Evolutionary conservation across 108 stramenopile species (phyloP), one percentile per base, ranked within the genome.

Genomic region (Mediolabrus comicus): DNA sequence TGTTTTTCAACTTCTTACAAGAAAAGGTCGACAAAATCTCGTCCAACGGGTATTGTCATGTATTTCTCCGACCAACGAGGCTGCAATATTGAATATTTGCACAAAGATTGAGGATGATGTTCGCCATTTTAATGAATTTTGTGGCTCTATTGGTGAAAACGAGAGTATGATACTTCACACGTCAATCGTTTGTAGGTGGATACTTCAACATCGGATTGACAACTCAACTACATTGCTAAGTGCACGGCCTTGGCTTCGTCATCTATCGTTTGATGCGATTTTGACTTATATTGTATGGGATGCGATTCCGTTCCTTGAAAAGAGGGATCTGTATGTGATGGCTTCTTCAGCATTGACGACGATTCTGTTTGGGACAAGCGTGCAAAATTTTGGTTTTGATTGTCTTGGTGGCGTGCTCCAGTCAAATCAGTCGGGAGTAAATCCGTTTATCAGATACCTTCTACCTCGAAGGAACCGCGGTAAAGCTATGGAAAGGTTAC

Each of bases 261-360:
- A 94, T 53, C 29, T 94, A 63, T 71, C 75, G n/a, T 86, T 86
- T 78, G 93, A 94, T 69, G 81, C 84, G 8, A 82, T 84, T 29
- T 41, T 92, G 17, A 72, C 87, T 5, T 94, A 88, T 65, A 41
- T 87, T 9, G 49, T 90, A 4, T 94, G 93, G 93, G 93, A 94
- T 63, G 64, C 76, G 13, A 80, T 90, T 12, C 82, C 82, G 0
- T 70, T 87, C 39, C 53, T 94, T 14, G 93, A 94, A 59, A 72
- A 80, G 4, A 71, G 77, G 11, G 84, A 80, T n/a, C 77, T 58
- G 38, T 83, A 94, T 54, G 27, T 17, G 1, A 65, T 77, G 28
- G 80, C 80, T 10, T 70, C 77, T 24, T 72, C 71, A 13, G 60
- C 38, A 39, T 80, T 71, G 78, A 81, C 7, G 32, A 82, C 49